These are phyloP conservation scores for Citrus inodora DNA, from an alignment of 345 rosid species.

Conservation along the genomic window DNA sequence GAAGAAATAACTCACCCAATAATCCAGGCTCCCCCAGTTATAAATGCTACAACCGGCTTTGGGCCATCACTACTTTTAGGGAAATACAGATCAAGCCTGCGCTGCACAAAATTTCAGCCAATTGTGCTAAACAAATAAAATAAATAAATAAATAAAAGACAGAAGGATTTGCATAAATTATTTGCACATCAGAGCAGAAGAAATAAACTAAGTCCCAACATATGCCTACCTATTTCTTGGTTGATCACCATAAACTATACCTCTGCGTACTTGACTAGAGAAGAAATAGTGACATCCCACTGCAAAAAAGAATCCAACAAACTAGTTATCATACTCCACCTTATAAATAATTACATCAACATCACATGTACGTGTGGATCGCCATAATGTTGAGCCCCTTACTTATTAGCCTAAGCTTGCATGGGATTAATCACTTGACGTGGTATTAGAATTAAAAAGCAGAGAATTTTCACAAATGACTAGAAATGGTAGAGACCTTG, in stretches of 20 bases:
- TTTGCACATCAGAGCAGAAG: neutral
- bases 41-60: conserved; percentile 89
- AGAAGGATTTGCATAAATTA: neutral
- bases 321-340: conserved; percentile 28
- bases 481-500: conserved; percentile 55
- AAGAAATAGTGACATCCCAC: conserved; percentile 92
- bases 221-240: conserved; percentile 82
- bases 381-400: neutral
- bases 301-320: conserved; percentile 41
- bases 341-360: neutral
- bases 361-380: neutral
- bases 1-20: conserved; percentile 67
- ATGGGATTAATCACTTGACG: neutral
- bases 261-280: conserved; percentile 69
- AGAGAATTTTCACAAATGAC: neutral
- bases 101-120: conserved; percentile 1
- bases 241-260: conserved; percentile 84
- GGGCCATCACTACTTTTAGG: conserved; percentile 67
- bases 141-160: neutral
- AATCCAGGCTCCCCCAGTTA: conserved; percentile 99
- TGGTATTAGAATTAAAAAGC: neutral
- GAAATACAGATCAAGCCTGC: conserved; percentile 91
- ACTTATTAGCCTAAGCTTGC: neutral
- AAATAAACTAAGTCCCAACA: neutral
- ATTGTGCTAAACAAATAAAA: conserved; percentile 8